Conservation (phyloP, 371 early-diverging fungal species). For the Basidiobolus meristosporus region DNA sequence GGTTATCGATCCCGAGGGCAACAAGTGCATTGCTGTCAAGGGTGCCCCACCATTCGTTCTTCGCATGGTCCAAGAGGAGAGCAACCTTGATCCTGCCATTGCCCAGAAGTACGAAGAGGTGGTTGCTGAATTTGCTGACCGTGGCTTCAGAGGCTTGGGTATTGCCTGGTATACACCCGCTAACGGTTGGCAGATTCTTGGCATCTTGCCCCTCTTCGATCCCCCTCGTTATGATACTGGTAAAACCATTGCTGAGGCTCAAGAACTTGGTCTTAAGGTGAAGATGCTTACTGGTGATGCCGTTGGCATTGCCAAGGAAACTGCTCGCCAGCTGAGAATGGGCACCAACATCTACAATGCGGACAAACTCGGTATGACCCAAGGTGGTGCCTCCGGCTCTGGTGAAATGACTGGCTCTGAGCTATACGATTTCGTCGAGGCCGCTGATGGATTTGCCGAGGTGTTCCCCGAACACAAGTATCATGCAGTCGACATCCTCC, state of each 20-base stretch:
- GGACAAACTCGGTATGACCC: not conserved
- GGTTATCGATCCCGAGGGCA: not conserved
- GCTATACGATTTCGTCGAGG: not conserved
- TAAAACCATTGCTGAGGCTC: slow-evolving; percentile 66
- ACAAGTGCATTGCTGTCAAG: not conserved
- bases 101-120: slow-evolving; percentile 52
- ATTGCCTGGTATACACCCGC: slow-evolving; percentile 42
- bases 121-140: no score
- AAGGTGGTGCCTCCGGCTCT: not conserved
- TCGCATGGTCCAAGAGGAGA: slow-evolving; percentile 40
- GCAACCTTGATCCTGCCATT: no score
- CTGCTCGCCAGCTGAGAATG: slow-evolving; percentile 62
- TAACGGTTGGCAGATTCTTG: slow-evolving; percentile 31
- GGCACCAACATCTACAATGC: not conserved
- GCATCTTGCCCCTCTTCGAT: slow-evolving; percentile 66
- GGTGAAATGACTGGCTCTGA: not conserved
- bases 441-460: slow-evolving; percentile 4
- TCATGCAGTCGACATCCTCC: slow-evolving; percentile 77
- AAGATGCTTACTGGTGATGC: slow-evolving; percentile 95
- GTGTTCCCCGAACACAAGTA: slow-evolving; percentile 67
- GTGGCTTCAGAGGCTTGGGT: slow-evolving; percentile 67
- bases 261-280: slow-evolving; percentile 69
- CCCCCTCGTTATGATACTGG: slow-evolving; percentile 68
- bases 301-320: slow-evolving; percentile 73
- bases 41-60: slow-evolving; percentile 56